Evolutionary conservation across 2,329 filamentous ascomycete genomes (phyloP), one percentile per base, ranked within the genome.

Genomic region (Fusarium sulawesiense): DNA sequence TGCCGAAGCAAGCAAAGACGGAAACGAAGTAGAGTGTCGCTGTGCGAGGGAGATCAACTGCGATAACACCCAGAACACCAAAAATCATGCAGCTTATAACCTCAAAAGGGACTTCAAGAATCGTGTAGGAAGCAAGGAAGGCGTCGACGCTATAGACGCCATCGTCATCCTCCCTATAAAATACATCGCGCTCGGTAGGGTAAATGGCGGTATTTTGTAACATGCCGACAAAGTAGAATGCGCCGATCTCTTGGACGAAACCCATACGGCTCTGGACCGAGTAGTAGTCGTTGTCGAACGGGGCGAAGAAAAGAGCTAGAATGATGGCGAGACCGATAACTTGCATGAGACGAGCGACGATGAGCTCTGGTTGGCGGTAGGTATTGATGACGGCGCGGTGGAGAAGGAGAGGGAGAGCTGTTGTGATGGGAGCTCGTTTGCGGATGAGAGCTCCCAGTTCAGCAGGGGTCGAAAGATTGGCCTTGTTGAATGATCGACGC

Each of bases 191-290:
- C 75, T 93, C 92, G 42, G 82, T 82, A 0, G 92, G 92, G 74
- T 93, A 93, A 10, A 92, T 85, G 5, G 91, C 90, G 6, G 93
- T 89, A 73, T 93, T 93, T 77, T 94, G 91, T 14, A 94, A 84
- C 91, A 94, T 93, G 29, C 92, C 92, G 3, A 92, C 87, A 71
- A 92, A 92, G 78, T 92, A 92, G 37, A 92, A 87, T 0, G 91
- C 89, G 2, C 89, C 87, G 30, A 93, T 85, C 75, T 94, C 88
- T 68, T 93, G 89, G 1, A 93, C 82, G 70, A 93, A 91, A 1
- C 92, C 92, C 72, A 94, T 86, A 3, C 92, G 87, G 53, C 89
- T 92, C 77, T 94, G 92, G 0, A 94, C 85, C 3, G 88, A 88
- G 56, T 85, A 87, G 80, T 91, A 93, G 77, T 93, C 86, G 74